A percentile compares a stretch with the other conserved stretches of the same genome.
Conservation (phyloP, 2,329 filamentous ascomycete species). For the Pseudogymnoascus sp. region DNA sequence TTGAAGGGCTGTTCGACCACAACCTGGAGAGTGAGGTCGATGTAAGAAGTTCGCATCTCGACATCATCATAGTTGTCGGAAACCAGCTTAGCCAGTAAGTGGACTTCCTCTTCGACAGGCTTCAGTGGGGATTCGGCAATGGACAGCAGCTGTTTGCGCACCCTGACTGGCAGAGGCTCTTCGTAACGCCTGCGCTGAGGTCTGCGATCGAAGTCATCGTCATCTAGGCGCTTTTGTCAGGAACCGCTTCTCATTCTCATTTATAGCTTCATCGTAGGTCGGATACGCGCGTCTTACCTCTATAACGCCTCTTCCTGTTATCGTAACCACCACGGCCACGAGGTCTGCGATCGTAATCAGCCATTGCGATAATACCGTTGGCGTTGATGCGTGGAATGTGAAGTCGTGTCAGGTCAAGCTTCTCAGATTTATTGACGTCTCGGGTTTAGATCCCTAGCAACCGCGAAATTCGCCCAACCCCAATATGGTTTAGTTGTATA, state of each 20-base stretch:
- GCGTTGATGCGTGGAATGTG: slow-evolving; percentile 3
- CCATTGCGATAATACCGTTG: slow-evolving; percentile 31
- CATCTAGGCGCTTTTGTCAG: slow-evolving; percentile 43
- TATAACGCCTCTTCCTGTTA: slow-evolving; percentile 67
- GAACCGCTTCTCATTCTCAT: slow-evolving; percentile 11
- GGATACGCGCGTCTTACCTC: slow-evolving; percentile 48
- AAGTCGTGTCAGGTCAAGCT: slow-evolving; percentile 5
- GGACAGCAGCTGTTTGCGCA: slow-evolving; percentile 69
- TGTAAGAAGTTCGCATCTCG: slow-evolving; percentile 63
- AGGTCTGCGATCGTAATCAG: slow-evolving; percentile 39
- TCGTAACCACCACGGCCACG: slow-evolving; percentile 35
- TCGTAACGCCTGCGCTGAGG: slow-evolving; percentile 66
- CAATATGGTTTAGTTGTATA: not conserved
- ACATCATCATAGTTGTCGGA: slow-evolving; percentile 80
- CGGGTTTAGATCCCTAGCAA: slow-evolving; percentile 8
- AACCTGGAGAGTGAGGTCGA: slow-evolving; percentile 66
- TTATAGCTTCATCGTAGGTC: not conserved
- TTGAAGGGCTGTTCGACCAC: slow-evolving; percentile 90
- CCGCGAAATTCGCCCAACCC: slow-evolving; percentile 4
- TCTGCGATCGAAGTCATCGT: slow-evolving; percentile 69
- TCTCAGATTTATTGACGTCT: slow-evolving; percentile 8
- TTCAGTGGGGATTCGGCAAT: slow-evolving; percentile 76
- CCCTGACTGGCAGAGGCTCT: slow-evolving; percentile 58
- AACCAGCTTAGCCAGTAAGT: slow-evolving; percentile 64
- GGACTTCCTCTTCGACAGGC: slow-evolving; percentile 69